These are phyloP conservation scores for Glonium stellatum DNA, from an alignment of 495 filamentous ascomycete species.

Conservation along the genomic window DNA sequence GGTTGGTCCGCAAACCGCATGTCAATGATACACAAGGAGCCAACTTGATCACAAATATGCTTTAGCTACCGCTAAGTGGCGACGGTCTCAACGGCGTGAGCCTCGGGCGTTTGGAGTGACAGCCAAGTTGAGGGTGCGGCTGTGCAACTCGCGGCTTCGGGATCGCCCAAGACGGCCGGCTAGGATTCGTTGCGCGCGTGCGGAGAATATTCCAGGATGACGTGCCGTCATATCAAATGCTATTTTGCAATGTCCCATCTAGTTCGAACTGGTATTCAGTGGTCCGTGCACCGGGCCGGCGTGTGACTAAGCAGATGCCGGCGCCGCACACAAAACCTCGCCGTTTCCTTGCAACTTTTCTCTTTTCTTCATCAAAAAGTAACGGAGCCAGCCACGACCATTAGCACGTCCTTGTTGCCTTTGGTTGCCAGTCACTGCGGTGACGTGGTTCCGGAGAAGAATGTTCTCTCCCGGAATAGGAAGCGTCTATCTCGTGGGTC, in stretches of 20 bases:
- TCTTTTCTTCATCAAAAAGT: slow-evolving; percentile 27
- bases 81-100: not conserved
- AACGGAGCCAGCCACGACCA: slow-evolving; percentile 34
- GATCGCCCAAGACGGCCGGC: too few relatives aligned
- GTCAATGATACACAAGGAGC: not conserved
- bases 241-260: too few relatives aligned
- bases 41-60: not conserved
- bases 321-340: slow-evolving; percentile 17
- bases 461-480: slow-evolving; percentile 24
- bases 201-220: too few relatives aligned
- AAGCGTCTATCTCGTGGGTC: slow-evolving; percentile 32
- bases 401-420: slow-evolving; percentile 15
- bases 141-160: too few relatives aligned
- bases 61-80: not conserved
- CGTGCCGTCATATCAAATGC: too few relatives aligned
- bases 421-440: slow-evolving; percentile 32
- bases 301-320: slow-evolving; percentile 7
- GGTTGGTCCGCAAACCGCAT: not conserved
- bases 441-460: slow-evolving; percentile 30
- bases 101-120: not conserved
- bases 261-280: not conserved
- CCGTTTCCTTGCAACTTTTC: slow-evolving; percentile 8
- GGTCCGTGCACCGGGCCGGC: not conserved
- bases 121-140: too few relatives aligned
- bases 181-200: too few relatives aligned